Evolutionary conservation across 176 grass and related monocot genomes (phyloP).

Genomic region (Zea mays): Zm-B73-REFERENCE-NAM-5.0 NC_050101.1:101334501-101335000

Average conservation of each 20-base stretch:
- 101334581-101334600: slow-evolving; percentile 57
- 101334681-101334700: slow-evolving; percentile 53
- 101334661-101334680: slow-evolving; percentile 42
- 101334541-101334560: slow-evolving; percentile 45
- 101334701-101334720: slow-evolving; percentile 49
- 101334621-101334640: slow-evolving; percentile 43
- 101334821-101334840: background rate
- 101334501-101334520: slow-evolving; percentile 57
- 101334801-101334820: background rate
- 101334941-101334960: slow-evolving; percentile 66
- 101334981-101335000: slow-evolving; percentile 50
- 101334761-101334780: background rate
- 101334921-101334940: slow-evolving; percentile 49
- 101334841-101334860: background rate
- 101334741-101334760: background rate
- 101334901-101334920: slow-evolving; percentile 48
- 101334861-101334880: slow-evolving; percentile 54
- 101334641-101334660: slow-evolving; percentile 52
- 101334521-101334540: slow-evolving; percentile 46
- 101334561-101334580: slow-evolving; percentile 50
- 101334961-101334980: slow-evolving; percentile 59
- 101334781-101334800: background rate
- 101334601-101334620: slow-evolving; percentile 51
- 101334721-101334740: slow-evolving; percentile 46
- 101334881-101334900: slow-evolving; percentile 41